Evolutionary conservation across 139 green algal genomes (phyloP).

Genomic region (Zygnema cylindricum): DNA sequence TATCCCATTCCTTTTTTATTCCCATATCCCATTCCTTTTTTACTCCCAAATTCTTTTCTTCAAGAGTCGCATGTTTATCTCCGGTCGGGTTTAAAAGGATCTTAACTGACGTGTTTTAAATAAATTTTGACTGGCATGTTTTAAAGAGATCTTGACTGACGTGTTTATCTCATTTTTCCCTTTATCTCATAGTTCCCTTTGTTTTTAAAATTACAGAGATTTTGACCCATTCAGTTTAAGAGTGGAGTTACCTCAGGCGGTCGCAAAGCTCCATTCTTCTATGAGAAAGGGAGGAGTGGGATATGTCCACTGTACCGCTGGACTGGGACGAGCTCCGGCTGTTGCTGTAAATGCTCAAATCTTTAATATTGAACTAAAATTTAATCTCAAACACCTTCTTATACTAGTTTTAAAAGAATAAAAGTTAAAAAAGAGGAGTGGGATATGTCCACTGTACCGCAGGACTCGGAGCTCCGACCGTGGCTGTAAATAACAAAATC

Average conservation of each 20-base stretch:
- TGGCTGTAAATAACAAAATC: too few relatives aligned
- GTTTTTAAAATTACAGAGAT: conserved; percentile 67
- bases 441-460: conserved; percentile 96
- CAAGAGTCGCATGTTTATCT: too few relatives aligned
- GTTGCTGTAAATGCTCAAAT: conserved; percentile 73
- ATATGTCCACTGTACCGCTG: conserved; percentile 97
- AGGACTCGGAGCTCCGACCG: conserved; percentile 88
- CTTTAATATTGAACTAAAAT: too few relatives aligned
- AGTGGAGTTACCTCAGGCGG: conserved; percentile 39
- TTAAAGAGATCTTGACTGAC: conserved; percentile 9
- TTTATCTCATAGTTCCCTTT: background rate
- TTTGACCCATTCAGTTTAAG: conserved; percentile 90
- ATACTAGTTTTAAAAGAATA: too few relatives aligned
- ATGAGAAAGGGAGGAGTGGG: conserved; percentile 59
- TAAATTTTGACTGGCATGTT: background rate
- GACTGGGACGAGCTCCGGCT: conserved; percentile 87
- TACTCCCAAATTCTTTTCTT: too few relatives aligned
- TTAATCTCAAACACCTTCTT: too few relatives aligned
- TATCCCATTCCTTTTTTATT: too few relatives aligned
- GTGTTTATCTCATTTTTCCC: background rate
- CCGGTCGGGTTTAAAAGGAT: too few relatives aligned
- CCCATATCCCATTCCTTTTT: too few relatives aligned
- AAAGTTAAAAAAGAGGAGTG: too few relatives aligned
- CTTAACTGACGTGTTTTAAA: background rate
- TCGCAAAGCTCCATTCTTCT: conserved; percentile 40